Evolutionary conservation across 306 rosid species (phyloP).

Genomic region (Casuarina glauca): DNA sequence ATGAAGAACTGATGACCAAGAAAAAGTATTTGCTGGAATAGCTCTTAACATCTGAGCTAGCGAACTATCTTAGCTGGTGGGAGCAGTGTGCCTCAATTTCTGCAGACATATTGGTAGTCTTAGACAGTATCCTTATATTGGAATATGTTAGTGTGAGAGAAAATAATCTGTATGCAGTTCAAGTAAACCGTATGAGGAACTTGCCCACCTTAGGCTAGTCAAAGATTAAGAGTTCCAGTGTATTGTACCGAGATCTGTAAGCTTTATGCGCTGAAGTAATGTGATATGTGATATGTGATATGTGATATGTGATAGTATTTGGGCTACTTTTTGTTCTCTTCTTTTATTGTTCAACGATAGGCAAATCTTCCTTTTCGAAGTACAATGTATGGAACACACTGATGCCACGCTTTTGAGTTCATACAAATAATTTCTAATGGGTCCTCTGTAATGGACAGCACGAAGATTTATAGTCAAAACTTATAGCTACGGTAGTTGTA

Average conservation of each 20-base stretch:
- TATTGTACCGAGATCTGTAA: background rate
- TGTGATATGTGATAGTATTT: background rate
- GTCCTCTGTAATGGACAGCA: no score
- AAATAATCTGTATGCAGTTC: background rate
- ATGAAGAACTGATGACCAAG: background rate
- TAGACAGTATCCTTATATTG: background rate
- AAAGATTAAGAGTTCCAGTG: background rate
- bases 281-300: background rate
- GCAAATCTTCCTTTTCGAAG: background rate
- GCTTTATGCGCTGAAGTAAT: background rate
- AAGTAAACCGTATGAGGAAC: background rate
- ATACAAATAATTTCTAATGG: no score
- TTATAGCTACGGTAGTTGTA: no score
- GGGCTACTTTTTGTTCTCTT: background rate
- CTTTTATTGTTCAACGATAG: background rate
- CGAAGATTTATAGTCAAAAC: no score
- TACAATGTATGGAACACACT: background rate
- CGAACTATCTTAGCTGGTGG: constrained; percentile 17
- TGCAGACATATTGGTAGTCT: constrained; percentile 18
- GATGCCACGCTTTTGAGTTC: no score
- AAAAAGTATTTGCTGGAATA: constrained; percentile 5
- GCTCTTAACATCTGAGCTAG: background rate
- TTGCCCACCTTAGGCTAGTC: background rate
- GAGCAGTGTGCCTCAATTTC: constrained; percentile 8
- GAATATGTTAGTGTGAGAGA: constrained; percentile 20